Evolutionary conservation across 2,329 filamentous ascomycete genomes (phyloP).

Genomic region (Clarireedia monteithiana): DNA sequence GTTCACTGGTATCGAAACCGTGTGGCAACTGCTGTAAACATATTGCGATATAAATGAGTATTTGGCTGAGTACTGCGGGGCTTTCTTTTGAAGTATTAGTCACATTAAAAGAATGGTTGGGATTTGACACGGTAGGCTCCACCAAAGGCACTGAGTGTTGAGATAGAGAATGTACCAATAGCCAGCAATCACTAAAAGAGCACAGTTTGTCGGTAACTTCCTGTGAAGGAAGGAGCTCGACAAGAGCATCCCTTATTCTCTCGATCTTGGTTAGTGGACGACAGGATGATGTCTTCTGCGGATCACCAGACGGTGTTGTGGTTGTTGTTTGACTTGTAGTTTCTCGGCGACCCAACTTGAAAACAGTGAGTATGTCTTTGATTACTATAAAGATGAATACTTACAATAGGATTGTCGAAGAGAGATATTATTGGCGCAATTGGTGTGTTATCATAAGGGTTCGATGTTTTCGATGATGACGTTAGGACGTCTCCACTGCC

Average conservation of each 20-base stretch:
- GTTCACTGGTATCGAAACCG: constrained; percentile 17
- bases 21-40: constrained; percentile 25
- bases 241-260: constrained; percentile 21
- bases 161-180: constrained; percentile 21
- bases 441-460: constrained; percentile 15
- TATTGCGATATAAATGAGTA: constrained; percentile 23
- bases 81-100: constrained; percentile 17
- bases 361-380: background rate
- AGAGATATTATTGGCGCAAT: constrained; percentile 23
- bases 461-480: constrained; percentile 13
- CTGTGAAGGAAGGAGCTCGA: constrained; percentile 26
- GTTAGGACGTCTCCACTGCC: constrained; percentile 22
- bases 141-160: constrained; percentile 4
- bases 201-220: constrained; percentile 21
- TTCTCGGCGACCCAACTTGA: constrained; percentile 22
- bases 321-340: constrained; percentile 12
- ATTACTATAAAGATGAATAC: background rate
- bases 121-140: background rate
- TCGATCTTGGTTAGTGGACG: constrained; percentile 19
- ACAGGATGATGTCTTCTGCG: constrained; percentile 10
- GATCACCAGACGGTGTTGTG: constrained; percentile 17
- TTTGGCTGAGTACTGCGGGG: constrained; percentile 22
- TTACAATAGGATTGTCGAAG: constrained; percentile 26
- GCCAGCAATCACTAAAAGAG: constrained; percentile 19
- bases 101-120: constrained; percentile 17